Base-by-base conservation (phyloP, 2,329 filamentous ascomycete genomes). In the Dothistroma pini region DNA sequence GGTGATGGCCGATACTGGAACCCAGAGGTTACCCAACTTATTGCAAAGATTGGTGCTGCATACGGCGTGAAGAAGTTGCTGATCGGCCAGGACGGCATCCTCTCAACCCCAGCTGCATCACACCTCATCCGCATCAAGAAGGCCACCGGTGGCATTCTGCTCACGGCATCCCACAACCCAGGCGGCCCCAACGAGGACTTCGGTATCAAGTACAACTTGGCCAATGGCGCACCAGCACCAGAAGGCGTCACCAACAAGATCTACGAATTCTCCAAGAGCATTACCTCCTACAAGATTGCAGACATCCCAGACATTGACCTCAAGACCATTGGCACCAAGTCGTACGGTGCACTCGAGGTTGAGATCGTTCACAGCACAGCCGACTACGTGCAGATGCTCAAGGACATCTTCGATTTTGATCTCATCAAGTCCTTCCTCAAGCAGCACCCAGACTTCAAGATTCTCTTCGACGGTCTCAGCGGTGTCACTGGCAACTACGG, bases 61-160 rank as follows among this genome's bases (percentile, higher is more conserved):
- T 97, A 99, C 75, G 95, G 95, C 66, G 95, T 97, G 75, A 97
- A 96, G 90, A 99, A 97, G 87, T 87, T 99, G 59, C 79, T 99
- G 74, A 90, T 99, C 80, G 95, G 95, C 64, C 93, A 97, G 79
- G 84, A 96, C 78, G 95, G 95, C 76, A 97, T 99, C 74, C 84
- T 99, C 73, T 97, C 92, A 70, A 99, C 95, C 29, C 95, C 95
- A 1, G 95, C 95, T 66, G 93, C 95, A 69, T 96, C 91, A 78
- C 92, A 99, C 80, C 79, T 99, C 72, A 99, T 99, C 75, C 88
- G 95, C 71, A 93, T 96, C 80, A 86, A 90, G 74, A 90, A 95
- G 78, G 95, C 95, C 62, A 99, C 95, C 19, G 95, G 95, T 73
- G 95, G 95, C 75, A 99, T 99, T 73, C 84, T 99, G 63, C 82